Percentiles rank a stretch among this genome's conserved stretches.
These are phyloP conservation scores for Chalciporus piperatus DNA, from an alignment of 768 basidiomycete species.

Conservation along the genomic window DNA sequence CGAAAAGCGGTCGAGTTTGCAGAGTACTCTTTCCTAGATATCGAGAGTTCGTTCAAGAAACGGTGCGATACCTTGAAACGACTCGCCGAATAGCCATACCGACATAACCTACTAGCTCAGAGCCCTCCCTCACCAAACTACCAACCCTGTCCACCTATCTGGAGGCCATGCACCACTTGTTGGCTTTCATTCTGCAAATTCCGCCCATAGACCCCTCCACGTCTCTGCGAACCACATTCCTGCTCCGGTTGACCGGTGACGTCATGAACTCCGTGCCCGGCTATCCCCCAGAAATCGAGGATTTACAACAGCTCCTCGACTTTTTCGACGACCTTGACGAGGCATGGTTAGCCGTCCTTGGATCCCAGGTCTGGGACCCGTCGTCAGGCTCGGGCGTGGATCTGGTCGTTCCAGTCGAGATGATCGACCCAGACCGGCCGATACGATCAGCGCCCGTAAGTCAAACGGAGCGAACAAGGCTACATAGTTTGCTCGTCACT, in stretches of 20 bases:
- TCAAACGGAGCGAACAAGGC: constrained; percentile 70
- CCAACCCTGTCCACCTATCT: constrained; percentile 62
- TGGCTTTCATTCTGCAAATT: constrained; percentile 67
- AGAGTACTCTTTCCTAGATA: constrained; percentile 60
- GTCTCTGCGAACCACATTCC: constrained; percentile 58
- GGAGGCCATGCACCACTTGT: constrained; percentile 49
- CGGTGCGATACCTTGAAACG: constrained; percentile 46
- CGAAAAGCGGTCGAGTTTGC: constrained; percentile 60
- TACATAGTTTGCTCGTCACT: constrained; percentile 61
- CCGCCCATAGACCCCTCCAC: constrained; percentile 73
- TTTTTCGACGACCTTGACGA: constrained; percentile 74
- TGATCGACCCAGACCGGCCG: constrained; percentile 22
- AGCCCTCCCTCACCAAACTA: constrained; percentile 44
- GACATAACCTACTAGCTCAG: constrained; percentile 16
- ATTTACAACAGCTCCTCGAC: constrained; percentile 54
- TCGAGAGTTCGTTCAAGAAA: constrained; percentile 72
- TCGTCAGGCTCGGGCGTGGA: constrained; percentile 38
- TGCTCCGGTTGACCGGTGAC: constrained; percentile 74
- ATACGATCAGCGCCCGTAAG: constrained; percentile 49
- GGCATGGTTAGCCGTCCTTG: constrained; percentile 68
- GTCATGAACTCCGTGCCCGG: constrained; percentile 58
- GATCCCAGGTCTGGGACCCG: constrained; percentile 66
- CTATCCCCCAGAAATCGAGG: constrained; percentile 46
- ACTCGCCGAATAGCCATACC: neutral
- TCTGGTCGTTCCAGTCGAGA: constrained; percentile 39